These are phyloP conservation scores for Stemphylium lycopersici DNA, from an alignment of 2,329 filamentous ascomycete species.

Conservation along the genomic window DNA sequence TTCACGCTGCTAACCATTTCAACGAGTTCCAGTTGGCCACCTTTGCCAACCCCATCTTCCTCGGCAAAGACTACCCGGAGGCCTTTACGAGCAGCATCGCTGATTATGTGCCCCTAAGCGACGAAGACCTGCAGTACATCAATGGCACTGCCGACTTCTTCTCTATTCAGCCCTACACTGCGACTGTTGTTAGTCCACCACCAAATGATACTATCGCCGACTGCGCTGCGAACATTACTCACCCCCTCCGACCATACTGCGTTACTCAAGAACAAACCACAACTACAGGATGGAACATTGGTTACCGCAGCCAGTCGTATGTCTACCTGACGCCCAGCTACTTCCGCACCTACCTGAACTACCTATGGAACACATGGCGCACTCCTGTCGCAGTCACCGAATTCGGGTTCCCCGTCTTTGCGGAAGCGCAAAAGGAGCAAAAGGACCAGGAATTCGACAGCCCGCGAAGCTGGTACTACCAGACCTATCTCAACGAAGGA, in stretches of 20 bases:
- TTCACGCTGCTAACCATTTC: slow-evolving; percentile 56
- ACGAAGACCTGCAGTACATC: slow-evolving; percentile 52
- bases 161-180: slow-evolving; percentile 65
- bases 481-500: slow-evolving; percentile 60
- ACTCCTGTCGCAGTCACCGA: slow-evolving; percentile 59
- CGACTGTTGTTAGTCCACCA: slow-evolving; percentile 60
- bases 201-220: slow-evolving; percentile 51
- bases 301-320: slow-evolving; percentile 62
- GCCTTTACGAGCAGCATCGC: slow-evolving; percentile 47
- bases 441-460: slow-evolving; percentile 61
- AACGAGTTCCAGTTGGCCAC: slow-evolving; percentile 51
- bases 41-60: slow-evolving; percentile 61
- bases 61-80: slow-evolving; percentile 59
- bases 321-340: slow-evolving; percentile 66
- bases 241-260: slow-evolving; percentile 59
- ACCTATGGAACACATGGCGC: slow-evolving; percentile 65
- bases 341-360: slow-evolving; percentile 62
- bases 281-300: slow-evolving; percentile 64
- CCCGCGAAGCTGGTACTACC: slow-evolving; percentile 62
- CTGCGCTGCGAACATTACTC: slow-evolving; percentile 56
- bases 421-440: slow-evolving; percentile 53
- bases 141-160: slow-evolving; percentile 60
- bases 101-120: slow-evolving; percentile 55
- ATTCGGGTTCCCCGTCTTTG: slow-evolving; percentile 64
- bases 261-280: slow-evolving; percentile 54